phyloP scores from a whole-genome alignment of 768 basidiomycete species.

The Tricholoma sp. region DNA sequence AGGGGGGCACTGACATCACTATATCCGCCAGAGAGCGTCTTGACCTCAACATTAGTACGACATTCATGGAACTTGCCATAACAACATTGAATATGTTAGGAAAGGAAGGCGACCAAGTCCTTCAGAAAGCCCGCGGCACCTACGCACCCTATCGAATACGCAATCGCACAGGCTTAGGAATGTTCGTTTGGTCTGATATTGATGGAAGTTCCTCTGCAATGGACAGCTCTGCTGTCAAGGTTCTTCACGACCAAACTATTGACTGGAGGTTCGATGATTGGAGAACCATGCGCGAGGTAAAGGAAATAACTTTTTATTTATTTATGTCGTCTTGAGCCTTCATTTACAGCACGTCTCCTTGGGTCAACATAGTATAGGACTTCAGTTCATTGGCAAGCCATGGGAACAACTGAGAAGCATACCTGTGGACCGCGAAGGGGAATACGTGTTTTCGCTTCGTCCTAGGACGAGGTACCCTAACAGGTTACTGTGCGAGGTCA shows the following conservation, averaged over 20 bases:
- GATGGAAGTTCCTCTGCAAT: conserved; percentile 47
- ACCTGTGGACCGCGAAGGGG: conserved; percentile 92
- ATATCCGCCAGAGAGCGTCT: conserved; percentile 77
- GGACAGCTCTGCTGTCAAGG: conserved; percentile 47
- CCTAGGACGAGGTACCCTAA: conserved; percentile 72
- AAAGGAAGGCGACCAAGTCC: conserved; percentile 66
- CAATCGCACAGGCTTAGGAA: conserved; percentile 84
- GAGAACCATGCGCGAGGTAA: conserved; percentile 88
- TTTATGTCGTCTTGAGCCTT: conserved; percentile 3
- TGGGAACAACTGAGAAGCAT: conserved; percentile 90
- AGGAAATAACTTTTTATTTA: conserved; percentile 6
- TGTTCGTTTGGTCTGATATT: conserved; percentile 82
- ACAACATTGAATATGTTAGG: conserved; percentile 69
- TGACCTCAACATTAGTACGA: conserved; percentile 87
- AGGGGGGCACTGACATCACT: conserved; percentile 50
- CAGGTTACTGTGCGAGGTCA: conserved; percentile 85
- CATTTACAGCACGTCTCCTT: conserved; percentile 52
- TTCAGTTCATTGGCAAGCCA: conserved; percentile 78
- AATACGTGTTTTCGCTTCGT: conserved; percentile 82
- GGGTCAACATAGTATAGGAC: conserved; percentile 78
- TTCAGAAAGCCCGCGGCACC: conserved; percentile 76
- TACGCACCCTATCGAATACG: conserved; percentile 92
- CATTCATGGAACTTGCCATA: conserved; percentile 81
- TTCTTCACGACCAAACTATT: conserved; percentile 69
- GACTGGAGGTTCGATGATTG: conserved; percentile 99